Base-by-base conservation (phyloP, 306 rosid genomes). In the Carpinus viminea region DNA sequence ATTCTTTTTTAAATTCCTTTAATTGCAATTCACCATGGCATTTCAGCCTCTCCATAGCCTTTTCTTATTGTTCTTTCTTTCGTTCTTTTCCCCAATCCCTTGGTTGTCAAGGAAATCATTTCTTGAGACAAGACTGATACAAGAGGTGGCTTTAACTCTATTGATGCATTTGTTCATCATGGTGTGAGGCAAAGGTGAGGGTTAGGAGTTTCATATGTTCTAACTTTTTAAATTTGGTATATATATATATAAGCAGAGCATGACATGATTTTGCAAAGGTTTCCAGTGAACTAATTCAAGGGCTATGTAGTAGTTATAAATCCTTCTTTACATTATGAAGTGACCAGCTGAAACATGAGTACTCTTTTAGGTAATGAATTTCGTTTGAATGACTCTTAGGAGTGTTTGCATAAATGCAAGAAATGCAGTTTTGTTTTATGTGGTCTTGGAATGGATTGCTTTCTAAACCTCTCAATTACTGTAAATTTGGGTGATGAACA, bases 71-170 rank as follows among this genome's bases (percentile, higher is more conserved):
- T 5, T 34, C 13, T 8, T 59, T 7, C 36, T 11, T 17, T 20
- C n/a, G 18, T 7, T 15, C 12, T 48, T 76, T 61, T 69, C 65
- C 8, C 15, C 73, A 17, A 16, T 65, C 26, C 45, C 56, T 76
- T 76, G 18, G 18, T 76, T 76, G 41, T 15, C 48, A 62, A 68
- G 41, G 66, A 51, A 60, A 36, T 28, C 43, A 52, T 79, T 79
- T 41, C 36, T 56, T 60, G 61, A 69, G 70, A 79, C 74, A 24
- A 61, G 20, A 34, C 68, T 56, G 69, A 61, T 69, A 55, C 76
- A 55, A 70, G 10, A 10, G n/a, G n/a, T 46, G 54, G 31, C 48
- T 69, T 43, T 69, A 70, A 46, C 13, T 21, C 12, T n/a, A 18
- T 41, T 34, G 1, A 41, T 41, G 45, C 45, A 41, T 41, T 41